Percentiles rank a stretch among this genome's conserved stretches.
Conservation (phyloP, 1,284 basidiomycete genomes). For the Trametes polyzona region DNA sequence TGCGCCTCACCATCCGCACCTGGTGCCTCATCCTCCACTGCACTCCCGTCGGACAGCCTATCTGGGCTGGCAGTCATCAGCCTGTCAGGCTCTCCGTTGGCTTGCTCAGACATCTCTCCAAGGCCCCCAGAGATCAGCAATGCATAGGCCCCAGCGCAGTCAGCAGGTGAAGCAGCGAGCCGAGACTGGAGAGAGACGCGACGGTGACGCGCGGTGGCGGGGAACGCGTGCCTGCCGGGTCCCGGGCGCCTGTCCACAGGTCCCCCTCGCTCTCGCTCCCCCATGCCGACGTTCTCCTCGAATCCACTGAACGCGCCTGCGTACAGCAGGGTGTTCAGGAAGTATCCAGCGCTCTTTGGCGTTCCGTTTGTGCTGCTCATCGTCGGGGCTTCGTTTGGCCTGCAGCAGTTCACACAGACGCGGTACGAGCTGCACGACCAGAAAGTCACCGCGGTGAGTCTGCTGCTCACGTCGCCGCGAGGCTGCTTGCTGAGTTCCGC, state of each 20-base stretch:
- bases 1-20: background rate
- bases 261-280: background rate
- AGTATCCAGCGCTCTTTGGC: constrained; percentile 77
- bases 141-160: background rate
- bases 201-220: constrained; percentile 15
- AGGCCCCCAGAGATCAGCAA: background rate
- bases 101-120: constrained; percentile 2
- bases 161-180: background rate
- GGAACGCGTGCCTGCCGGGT: background rate
- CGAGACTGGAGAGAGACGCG: constrained; percentile 11
- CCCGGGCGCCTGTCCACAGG: background rate
- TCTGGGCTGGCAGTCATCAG: constrained; percentile 28
- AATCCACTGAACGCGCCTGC: constrained; percentile 53
- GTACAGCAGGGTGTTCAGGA: constrained; percentile 52
- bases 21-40: constrained; percentile 11
- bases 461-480: too few relatives aligned
- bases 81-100: constrained; percentile 7
- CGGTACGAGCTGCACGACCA: constrained; percentile 88
- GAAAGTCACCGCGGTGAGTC: constrained; percentile 70
- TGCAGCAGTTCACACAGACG: constrained; percentile 87
- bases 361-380: constrained; percentile 87
- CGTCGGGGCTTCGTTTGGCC: constrained; percentile 86
- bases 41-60: constrained; percentile 21
- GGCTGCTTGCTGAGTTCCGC: background rate
- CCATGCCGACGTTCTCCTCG: constrained; percentile 64